Evolutionary conservation across 768 basidiomycete genomes (phyloP), one percentile per base, ranked within the genome.

Genomic region (Postia placenta): DNA sequence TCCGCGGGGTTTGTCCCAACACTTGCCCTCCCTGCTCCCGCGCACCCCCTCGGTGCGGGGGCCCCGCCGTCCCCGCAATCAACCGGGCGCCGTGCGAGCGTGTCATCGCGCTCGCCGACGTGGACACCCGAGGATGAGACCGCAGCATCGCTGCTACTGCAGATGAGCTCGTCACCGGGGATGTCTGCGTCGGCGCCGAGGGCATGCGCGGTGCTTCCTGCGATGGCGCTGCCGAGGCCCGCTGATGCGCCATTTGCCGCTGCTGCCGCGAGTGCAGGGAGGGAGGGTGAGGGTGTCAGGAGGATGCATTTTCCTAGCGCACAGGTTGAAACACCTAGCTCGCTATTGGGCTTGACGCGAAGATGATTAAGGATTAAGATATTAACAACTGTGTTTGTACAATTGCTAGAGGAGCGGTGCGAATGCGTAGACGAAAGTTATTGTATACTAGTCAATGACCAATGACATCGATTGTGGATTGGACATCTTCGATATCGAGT

Each of bases 91-190:
- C 47, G 42, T 52, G 38, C 44, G 26, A 41, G 37, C 28, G 54
- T 49, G 42, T 53, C 42, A 38, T 59, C 49, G 36, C 51, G 51
- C 51, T 67, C 36, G 50, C 70, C 56, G 47, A 63, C 41, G 40
- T 64, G 62, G 62, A 78, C 79, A 4, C 76, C 80, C 0, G 85
- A 87, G 47, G 85, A 88, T 59, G 81, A 87, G 66, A 74, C 72
- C 0, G 85, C 84, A 0, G 85, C 84, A 14, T 79, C 84, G 3
- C 67, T 87, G 51, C 63, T 86, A 12, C 63, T 87, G 33, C 80
- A 84, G 52, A 85, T 87, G 52, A 74, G 78, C 55, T 68, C 73
- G 1, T 74, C 75, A 26, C 68, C 70, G 35, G 40, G 35, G 1
- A 17, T 17, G 11, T 74, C 76, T n/a, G 64, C 68, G 9, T 28